These are phyloP conservation scores for Anthoceros angustus DNA, from an alignment of 225 moss, liverwort and hornwort genomes.

Conservation along the genomic window DNA sequence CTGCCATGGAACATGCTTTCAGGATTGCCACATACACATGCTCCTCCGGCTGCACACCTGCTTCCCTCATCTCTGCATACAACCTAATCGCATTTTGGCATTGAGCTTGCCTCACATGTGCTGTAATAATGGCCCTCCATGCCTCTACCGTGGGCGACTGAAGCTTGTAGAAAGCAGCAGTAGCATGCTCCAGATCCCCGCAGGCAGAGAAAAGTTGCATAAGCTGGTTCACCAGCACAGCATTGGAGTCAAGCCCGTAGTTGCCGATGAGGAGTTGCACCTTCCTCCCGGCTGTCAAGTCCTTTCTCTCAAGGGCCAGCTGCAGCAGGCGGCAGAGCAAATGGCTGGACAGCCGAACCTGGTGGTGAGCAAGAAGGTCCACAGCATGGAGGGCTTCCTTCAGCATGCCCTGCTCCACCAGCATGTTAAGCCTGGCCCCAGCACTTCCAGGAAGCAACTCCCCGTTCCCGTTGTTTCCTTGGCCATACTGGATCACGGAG, in stretches of 20 bases:
- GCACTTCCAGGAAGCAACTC: neutral
- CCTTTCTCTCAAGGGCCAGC: neutral
- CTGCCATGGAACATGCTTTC: constrained; percentile 12
- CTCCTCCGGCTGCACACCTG: constrained; percentile 12
- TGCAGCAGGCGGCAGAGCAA: neutral
- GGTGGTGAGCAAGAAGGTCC: neutral
- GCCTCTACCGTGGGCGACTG: neutral
- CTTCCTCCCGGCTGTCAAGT: neutral
- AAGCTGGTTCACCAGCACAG: neutral
- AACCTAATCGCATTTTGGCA: constrained; percentile 11
- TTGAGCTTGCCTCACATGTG: neutral
- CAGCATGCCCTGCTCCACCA: neutral
- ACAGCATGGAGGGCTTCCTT: neutral
- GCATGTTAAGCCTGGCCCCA: neutral
- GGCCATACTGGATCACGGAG: neutral
- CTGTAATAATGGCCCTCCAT: constrained; percentile 5
- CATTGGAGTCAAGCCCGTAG: neutral
- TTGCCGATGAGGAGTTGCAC: neutral
- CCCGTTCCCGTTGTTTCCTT: no score
- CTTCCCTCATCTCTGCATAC: constrained; percentile 18
- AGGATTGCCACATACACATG: constrained; percentile 23
- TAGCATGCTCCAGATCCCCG: constrained; percentile 5
- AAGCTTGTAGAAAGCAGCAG: neutral
- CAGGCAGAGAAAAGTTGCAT: neutral
- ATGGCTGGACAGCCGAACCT: neutral